Base-by-base conservation (phyloP, 306 rosid species). In the Casuarina glauca region DNA sequence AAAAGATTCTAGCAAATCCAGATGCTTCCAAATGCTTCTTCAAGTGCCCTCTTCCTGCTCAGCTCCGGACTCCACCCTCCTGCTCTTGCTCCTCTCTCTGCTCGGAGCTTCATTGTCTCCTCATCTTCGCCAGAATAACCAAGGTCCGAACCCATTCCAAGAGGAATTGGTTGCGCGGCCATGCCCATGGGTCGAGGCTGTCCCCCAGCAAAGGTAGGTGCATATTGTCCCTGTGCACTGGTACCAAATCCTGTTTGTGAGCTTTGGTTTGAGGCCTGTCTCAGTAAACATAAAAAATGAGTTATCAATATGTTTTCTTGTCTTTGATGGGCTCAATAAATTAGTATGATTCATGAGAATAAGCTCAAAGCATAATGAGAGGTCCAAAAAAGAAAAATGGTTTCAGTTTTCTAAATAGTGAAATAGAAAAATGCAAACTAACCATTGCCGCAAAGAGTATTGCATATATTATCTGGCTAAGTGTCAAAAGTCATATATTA, bases 21-120 rank as follows among this genome's bases (percentile, higher is more conserved):
- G 62, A 95, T 78, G 91, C 98, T 95, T 82, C 88, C 90, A 82
- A 95, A 89, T 36, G 98, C 97, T 90, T 95, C 97, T 78, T 95
- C 97, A 78, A 91, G 79, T 60, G 96, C 93, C 74, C 96, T 84
- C 83, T 83, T 95, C 93, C 84, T 87, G 85, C 96, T 87, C 15
- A 91, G 79, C 73, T 91, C 92, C 58, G 39, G 38, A 78, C 89
- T 90, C 97, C 97, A 94, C 70, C 98, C 97, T 50, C 97, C 97
- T 43, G 98, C 97, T 82, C 87, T 84, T 35, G 86, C 89, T 19
- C 88, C 93, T 70, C 89, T 89, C 86, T 88, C 97, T 7, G 90
- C 96, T 76, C 93, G 85, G 6, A 87, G 85, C 89, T 81, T 84
- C 84, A 79, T 67, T 74, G 83, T 70, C 84, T 92, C 95, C 44